Evolutionary conservation across 352 stramenopile genomes (phyloP), one percentile per base, ranked within the genome.

Genomic region (Aphanomyces cochlioides): DNA sequence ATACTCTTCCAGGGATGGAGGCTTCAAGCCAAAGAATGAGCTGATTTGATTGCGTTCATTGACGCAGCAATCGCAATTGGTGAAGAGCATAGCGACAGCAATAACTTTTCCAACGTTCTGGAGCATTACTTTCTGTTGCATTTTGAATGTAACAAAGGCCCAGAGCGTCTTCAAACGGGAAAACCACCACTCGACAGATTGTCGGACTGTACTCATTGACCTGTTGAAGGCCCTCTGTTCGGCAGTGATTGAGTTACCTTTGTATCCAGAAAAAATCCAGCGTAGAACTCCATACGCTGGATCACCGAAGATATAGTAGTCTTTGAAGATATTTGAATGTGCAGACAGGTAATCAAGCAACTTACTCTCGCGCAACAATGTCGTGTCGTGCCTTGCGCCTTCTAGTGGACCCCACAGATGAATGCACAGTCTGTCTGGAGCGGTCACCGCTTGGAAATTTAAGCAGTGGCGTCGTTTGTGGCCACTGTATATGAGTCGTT

Each of bases 401-500:
- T 75, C 66, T 47, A 67, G 60, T 2, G 72, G 47, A 2, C 66
- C 59, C 58, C 58, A 75, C 15, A 73, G 73, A 56, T 70, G 65
- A 21, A 71, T 56, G 48, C 72, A 75, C 43, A 75, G 36, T 13
- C 72, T 48, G 34, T 75, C 65, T 19, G 72, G 66, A 2, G 66
- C 72, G 15, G 72, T 75, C 7, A 73, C 50, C 5, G 58, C 57
- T 38, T 73, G 66, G 41, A 57, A 73, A 45, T 56, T 73, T 28
- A 75, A 60, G 53, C 72, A 75, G 47, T 73, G 72, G 17, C 57
- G 50, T 3, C 72, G 56, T 56, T 75, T 75, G 50, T 75, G 72
- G 0, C 72, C 72, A 7, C 6, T 58, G 50, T 58, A 58, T 1
- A 58, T 58, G 8, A 58, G n/a, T 13, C 50, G 50, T 34, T 58